Evolutionary conservation across 2,329 filamentous ascomycete genomes (phyloP).

Genomic region (Xylaria hypoxylon): DNA sequence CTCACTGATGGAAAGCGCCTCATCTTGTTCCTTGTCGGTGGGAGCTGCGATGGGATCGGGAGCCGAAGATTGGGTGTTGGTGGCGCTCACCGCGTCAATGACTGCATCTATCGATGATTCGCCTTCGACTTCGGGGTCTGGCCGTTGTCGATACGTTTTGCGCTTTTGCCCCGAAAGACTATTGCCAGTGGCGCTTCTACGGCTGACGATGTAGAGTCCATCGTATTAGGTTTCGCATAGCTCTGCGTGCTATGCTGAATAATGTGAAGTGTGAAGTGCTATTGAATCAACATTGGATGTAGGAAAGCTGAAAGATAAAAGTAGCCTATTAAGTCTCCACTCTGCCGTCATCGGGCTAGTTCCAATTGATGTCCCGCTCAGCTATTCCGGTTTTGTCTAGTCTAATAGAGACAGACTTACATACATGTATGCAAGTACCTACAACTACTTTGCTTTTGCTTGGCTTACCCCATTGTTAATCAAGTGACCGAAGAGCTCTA

Average conservation of each 20-base stretch:
- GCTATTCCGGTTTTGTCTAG: neutral
- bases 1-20: constrained; percentile 60
- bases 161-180: constrained; percentile 71
- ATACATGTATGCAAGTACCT: too few species aligned
- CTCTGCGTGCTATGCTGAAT: neutral
- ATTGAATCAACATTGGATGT: neutral
- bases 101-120: constrained; percentile 20
- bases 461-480: too few species aligned
- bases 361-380: constrained; percentile 18
- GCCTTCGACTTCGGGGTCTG: constrained; percentile 53
- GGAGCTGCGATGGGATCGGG: neutral
- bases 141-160: constrained; percentile 68
- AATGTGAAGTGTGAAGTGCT: neutral
- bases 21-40: constrained; percentile 49
- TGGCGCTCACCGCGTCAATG: constrained; percentile 22
- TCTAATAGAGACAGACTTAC: too few species aligned
- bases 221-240: constrained; percentile 7
- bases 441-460: too few species aligned
- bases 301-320: neutral
- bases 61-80: constrained; percentile 12
- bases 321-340: neutral
- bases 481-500: too few species aligned
- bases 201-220: constrained; percentile 36
- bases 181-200: constrained; percentile 51
- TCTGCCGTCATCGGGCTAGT: constrained; percentile 6